These are phyloP conservation scores for Eucalyptus leucophloia DNA, from an alignment of 345 rosid species.

Conservation along the genomic window DNA sequence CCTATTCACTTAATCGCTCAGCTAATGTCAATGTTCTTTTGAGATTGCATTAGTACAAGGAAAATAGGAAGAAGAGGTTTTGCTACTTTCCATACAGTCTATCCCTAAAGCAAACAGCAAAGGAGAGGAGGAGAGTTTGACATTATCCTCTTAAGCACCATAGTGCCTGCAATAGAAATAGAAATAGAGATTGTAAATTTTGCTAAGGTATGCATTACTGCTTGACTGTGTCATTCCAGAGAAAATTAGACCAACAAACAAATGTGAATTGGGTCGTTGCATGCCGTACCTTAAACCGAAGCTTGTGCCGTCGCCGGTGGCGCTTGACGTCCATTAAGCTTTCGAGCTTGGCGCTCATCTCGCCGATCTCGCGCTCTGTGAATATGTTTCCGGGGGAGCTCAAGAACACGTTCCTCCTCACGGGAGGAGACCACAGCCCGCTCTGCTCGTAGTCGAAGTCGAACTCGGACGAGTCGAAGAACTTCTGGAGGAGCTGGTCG, in stretches of 20 bases:
- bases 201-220: background rate
- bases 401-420: conserved; percentile 3
- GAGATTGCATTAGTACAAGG: background rate
- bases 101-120: background rate
- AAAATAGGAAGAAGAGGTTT: background rate
- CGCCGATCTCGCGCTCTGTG: conserved; percentile 44
- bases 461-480: conserved; percentile 21
- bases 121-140: background rate
- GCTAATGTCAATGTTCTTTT: background rate
- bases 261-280: background rate
- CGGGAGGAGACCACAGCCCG: conserved; percentile 30
- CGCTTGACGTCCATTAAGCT: conserved; percentile 11
- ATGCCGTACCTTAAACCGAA: background rate
- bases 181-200: background rate
- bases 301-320: background rate
- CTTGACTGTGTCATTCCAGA: background rate
- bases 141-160: background rate
- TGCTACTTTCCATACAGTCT: background rate
- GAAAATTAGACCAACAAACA: background rate
- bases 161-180: background rate
- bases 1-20: background rate
- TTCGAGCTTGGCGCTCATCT: conserved; percentile 41
- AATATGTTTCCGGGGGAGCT: conserved; percentile 23
- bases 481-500: conserved; percentile 19
- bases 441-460: conserved; percentile 26